These are phyloP conservation scores for Coemansia pectinata DNA, from an alignment of 192 early-diverging fungal genomes.

Conservation along the genomic window DNA sequence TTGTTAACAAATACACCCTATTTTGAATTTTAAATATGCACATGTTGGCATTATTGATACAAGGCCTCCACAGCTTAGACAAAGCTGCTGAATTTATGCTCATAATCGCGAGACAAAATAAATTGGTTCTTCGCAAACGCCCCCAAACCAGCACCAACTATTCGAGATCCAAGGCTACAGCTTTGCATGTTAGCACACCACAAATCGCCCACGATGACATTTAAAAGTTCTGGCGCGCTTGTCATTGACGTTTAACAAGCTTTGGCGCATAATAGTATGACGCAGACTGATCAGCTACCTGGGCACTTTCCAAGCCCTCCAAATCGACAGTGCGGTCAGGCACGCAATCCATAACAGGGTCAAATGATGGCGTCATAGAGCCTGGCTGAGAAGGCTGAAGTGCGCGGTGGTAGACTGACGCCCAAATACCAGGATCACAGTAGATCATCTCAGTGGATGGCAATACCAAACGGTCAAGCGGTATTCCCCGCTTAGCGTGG, in stretches of 20 bases:
- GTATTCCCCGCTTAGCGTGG: neutral
- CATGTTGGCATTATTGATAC: neutral
- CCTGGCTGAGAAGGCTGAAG: neutral
- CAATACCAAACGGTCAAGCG: slow-evolving; percentile 16
- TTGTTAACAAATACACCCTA: neutral
- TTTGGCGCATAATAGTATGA: neutral
- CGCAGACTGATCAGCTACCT: neutral
- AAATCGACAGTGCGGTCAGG: slow-evolving; percentile 1
- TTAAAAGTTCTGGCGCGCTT: neutral
- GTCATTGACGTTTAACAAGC: neutral
- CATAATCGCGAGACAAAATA: no score
- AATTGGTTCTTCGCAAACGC: no score
- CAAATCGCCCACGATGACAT: neutral
- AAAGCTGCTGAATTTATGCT: no score
- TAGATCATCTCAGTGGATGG: slow-evolving; percentile 15
- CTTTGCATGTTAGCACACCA: no score
- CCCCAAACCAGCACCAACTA: no score
- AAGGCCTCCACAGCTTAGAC: no score
- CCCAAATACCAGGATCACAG: slow-evolving; percentile 20
- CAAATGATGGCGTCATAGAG: neutral
- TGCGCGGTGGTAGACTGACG: slow-evolving; percentile 9
- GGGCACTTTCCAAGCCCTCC: neutral
- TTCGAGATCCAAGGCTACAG: no score
- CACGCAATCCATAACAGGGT: neutral
- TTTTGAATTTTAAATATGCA: neutral